Evolutionary conservation across 2,329 filamentous ascomycete genomes (phyloP).

Genomic region (Botrytis deweyae): DNA sequence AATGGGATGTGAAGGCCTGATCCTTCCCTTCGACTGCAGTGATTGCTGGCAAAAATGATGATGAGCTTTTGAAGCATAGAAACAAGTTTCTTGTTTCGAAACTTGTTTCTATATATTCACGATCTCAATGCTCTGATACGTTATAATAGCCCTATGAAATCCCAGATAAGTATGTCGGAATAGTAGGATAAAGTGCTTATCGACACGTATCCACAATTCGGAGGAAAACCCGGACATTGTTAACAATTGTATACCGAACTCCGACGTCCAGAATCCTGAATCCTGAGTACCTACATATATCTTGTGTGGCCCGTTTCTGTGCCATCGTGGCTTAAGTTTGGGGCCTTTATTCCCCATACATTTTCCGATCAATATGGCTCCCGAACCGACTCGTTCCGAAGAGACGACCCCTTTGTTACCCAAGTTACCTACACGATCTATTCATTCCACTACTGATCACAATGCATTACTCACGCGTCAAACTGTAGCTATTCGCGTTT

Average conservation of each 20-base stretch:
- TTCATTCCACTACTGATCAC: not conserved
- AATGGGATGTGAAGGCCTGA: not conserved
- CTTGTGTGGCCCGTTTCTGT: not conserved
- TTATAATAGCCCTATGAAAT: not conserved
- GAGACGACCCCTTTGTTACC: constrained; percentile 2
- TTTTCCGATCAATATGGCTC: not conserved
- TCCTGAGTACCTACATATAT: not conserved
- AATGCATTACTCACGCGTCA: not conserved
- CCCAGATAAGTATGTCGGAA: not conserved
- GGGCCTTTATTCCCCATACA: not conserved
- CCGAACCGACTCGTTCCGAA: not conserved
- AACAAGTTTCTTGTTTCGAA: not conserved
- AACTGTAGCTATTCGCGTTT: constrained; percentile 4
- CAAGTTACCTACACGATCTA: not conserved
- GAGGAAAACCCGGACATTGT: not conserved
- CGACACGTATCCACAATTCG: not conserved
- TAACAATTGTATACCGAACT: not conserved
- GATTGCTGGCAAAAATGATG: not conserved
- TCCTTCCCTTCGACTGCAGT: not conserved
- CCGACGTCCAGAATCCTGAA: not conserved
- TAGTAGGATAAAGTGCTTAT: constrained; percentile 1
- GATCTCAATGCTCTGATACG: not conserved
- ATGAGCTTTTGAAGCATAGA: not conserved
- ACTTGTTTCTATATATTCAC: not conserved
- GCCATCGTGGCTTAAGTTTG: not conserved